Conservation (phyloP, 1,284 basidiomycete species). For the Trametes hirsuta region DNA sequence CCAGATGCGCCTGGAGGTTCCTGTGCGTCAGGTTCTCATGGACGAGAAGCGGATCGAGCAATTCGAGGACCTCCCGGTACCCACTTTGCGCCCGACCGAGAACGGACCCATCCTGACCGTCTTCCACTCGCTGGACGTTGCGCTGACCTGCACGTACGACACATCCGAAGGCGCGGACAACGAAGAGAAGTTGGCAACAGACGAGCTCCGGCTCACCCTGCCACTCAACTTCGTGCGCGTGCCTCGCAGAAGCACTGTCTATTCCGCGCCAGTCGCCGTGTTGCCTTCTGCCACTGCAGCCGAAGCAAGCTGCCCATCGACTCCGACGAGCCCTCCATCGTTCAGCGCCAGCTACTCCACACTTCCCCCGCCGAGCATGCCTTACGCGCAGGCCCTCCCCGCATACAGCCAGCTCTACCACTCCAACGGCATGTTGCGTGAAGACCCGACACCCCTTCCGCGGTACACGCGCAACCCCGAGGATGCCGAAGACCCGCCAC, state of each 20-base stretch:
- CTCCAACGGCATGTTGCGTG: conserved; percentile 70
- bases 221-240: conserved; percentile 57
- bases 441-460: conserved; percentile 67
- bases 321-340: background rate
- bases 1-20: conserved; percentile 21
- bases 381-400: conserved; percentile 53
- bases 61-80: conserved; percentile 30
- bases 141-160: conserved; percentile 59
- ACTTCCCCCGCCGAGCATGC: conserved; percentile 22
- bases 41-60: conserved; percentile 25
- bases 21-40: conserved; percentile 20
- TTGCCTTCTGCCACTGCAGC: background rate
- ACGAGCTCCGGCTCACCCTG: conserved; percentile 48
- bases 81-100: conserved; percentile 52
- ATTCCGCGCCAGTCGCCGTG: background rate
- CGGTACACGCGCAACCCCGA: conserved; percentile 50
- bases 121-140: conserved; percentile 55
- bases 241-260: conserved; percentile 4
- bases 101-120: conserved; percentile 61
- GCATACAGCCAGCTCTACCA: conserved; percentile 79
- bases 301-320: background rate
- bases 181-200: conserved; percentile 29
- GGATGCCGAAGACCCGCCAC: conserved; percentile 8
- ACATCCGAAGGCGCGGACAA: conserved; percentile 37
- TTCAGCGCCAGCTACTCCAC: conserved; percentile 12